Evolutionary conservation across 2,329 filamentous ascomycete species (phyloP).

Genomic region (Sclerotinia spermophila): DNA sequence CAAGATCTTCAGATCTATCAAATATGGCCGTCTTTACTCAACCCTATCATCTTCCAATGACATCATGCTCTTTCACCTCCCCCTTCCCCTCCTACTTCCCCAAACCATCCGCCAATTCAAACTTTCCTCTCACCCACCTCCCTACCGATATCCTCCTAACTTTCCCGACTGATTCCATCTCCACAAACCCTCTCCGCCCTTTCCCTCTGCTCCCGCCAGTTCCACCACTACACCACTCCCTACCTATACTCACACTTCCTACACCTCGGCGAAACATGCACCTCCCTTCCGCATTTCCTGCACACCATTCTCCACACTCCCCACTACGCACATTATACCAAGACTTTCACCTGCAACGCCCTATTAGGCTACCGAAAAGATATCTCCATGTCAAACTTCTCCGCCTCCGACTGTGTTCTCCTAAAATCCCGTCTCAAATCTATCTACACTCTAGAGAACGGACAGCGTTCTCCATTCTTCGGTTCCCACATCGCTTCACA

Average conservation of each 20-base stretch:
- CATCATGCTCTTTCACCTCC: not conserved
- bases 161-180: not conserved
- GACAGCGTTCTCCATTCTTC: not conserved
- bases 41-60: not conserved
- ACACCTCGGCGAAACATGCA: slow-evolving; percentile 12
- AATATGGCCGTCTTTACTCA: not conserved
- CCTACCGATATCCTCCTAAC: slow-evolving; percentile 3
- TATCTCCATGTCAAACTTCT: slow-evolving; percentile 1
- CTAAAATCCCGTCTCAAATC: not conserved
- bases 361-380: slow-evolving; percentile 13
- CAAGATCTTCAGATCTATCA: not conserved
- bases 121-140: not conserved
- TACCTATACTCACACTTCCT: slow-evolving; percentile 16
- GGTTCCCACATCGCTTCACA: not conserved
- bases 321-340: slow-evolving; percentile 10
- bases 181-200: slow-evolving; percentile 3
- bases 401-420: not conserved
- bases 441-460: not conserved
- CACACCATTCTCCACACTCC: slow-evolving; percentile 9
- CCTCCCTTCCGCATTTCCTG: slow-evolving; percentile 9
- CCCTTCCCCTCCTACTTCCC: too few relatives aligned
- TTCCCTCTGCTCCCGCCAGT: slow-evolving; percentile 9
- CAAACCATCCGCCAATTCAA: not conserved
- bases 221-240: slow-evolving; percentile 8
- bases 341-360: slow-evolving; percentile 4